Conservation (phyloP, 1,139 yeast species). For the Petasospora fabianii region DNA sequence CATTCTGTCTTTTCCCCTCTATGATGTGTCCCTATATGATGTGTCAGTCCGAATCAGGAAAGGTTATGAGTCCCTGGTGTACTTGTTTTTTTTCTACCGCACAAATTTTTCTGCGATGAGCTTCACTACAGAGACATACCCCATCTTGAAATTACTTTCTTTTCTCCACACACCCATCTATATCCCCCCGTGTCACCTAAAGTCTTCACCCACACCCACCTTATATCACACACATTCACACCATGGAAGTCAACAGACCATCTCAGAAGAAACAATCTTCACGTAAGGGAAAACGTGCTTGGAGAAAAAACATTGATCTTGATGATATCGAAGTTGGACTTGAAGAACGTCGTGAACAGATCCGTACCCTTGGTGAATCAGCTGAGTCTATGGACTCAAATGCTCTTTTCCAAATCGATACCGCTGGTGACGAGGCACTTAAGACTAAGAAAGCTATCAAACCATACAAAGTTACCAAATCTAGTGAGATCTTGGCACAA, state of each 20-base stretch:
- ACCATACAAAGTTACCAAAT: conserved; percentile 48
- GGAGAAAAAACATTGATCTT: conserved; percentile 93
- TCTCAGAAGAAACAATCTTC: conserved; percentile 59
- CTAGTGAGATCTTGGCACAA: conserved; percentile 69
- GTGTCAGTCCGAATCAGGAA: conserved; percentile 4
- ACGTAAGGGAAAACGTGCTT: conserved; percentile 88
- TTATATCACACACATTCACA: background rate
- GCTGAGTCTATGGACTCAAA: conserved; percentile 36
- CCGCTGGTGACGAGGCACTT: conserved; percentile 50
- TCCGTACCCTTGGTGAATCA: conserved; percentile 52
- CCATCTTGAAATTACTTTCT: background rate
- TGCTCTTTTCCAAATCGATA: conserved; percentile 71
- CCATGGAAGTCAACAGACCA: conserved; percentile 39
- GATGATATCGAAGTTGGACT: conserved; percentile 48
- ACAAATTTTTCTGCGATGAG: conserved; percentile 13
- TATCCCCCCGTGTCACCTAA: too few relatives aligned
- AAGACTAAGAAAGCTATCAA: conserved; percentile 35
- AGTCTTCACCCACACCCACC: background rate
- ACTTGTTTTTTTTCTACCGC: background rate
- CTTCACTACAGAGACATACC: background rate
- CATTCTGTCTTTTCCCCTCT: too few relatives aligned
- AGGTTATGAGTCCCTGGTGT: conserved; percentile 7
- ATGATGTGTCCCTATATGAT: background rate
- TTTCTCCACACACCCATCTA: background rate
- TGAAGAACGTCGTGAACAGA: conserved; percentile 64